Evolutionary conservation across 495 filamentous ascomycete genomes (phyloP), one percentile per base, ranked within the genome.

Genomic region (Astrothelium macrocarpum): DNA sequence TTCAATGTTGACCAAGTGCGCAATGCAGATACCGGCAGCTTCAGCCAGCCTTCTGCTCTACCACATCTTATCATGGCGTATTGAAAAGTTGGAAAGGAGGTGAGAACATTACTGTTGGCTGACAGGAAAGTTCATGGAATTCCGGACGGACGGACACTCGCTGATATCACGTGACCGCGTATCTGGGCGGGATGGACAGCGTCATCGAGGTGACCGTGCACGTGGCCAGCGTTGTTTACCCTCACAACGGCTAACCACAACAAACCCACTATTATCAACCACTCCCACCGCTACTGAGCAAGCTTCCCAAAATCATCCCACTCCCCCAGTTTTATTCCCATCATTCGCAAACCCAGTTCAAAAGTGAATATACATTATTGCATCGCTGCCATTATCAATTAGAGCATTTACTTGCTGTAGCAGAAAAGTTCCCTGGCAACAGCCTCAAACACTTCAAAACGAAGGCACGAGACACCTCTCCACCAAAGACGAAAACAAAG

Each of bases 1-100:
- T 76, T 71, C 53, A 76, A 63, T 31, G 45, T 59, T 2, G 74
- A 72, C 75, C 75, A 78, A 9, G 68, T 46, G 1, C 64, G 61
- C 4, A 76, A 63, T 2, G 66, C 67, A 32, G 68, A 66, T 0
- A 69, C 62, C 2, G 75, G 73, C 10, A 68, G 67, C 23, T 65
- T 68, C 43, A 77, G 68, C 75, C 75, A 77, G 28, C 75, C 75
- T 64, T 75, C 71, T 49, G 34, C 53, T 59, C 71, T 69, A 14
- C 75, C 75, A 23, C 66, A 62, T 32, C 65, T 59, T 32, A 77
- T 75, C 75, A 77, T 77, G 1, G 32, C 36, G 20, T 31, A 18
- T 4, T 20, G 7, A 28, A 26, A n/a, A n/a, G 1, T 58, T 53
- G 9, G 12, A 39, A 62, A 46, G 60, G 10, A 36, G 14, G 32